Evolutionary conservation across 768 basidiomycete genomes (phyloP), one percentile per base, ranked within the genome.

Genomic region (Lactifluus pinguis): DNA sequence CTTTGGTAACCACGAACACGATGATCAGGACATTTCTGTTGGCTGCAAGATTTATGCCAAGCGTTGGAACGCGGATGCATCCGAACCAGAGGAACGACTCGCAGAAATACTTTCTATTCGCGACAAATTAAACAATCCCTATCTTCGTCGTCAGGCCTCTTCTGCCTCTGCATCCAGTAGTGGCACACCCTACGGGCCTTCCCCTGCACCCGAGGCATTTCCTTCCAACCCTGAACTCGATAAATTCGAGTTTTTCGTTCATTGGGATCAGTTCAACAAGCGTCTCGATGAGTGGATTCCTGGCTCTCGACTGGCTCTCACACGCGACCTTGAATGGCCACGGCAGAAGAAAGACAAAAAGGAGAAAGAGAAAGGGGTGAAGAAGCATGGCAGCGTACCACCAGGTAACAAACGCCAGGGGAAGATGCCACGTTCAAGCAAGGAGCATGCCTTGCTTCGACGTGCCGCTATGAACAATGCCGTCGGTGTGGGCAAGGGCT

Each of bases 221-320:
- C 66, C 69, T 21, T 66, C 76, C 42, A 80, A 80, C 59, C 80
- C 83, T 9, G 86, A 87, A 68, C 63, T 66, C 44, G 91, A 93
- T 71, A 85, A 88, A 67, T 82, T 83, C 72, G 95, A 98, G 72
- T 98, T 85, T 77, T 99, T 98, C 69, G 92, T 98, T 19, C 97
- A 99, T 70, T 99, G 95, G 87, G 93, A 98, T 68, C 85, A 92
- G 65, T 98, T 98, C 81, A 99, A 99, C 79, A 99, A 99, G 73
- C 94, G 97, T 64, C 79, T 98, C 44, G 97, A 99, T 71, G 97
- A 97, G 57, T 99, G 97, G 97, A 87, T 99, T 25, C 76, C 88
- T 14, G 92, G 90, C 15, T 87, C 89, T 1, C 84, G 95, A 44
- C 81, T 99, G 59, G 81, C 98, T 45, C 77, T 95, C 49, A 80